Conservation (phyloP, 352 stramenopile genomes). For the Phytophthora pinifolia region DNA sequence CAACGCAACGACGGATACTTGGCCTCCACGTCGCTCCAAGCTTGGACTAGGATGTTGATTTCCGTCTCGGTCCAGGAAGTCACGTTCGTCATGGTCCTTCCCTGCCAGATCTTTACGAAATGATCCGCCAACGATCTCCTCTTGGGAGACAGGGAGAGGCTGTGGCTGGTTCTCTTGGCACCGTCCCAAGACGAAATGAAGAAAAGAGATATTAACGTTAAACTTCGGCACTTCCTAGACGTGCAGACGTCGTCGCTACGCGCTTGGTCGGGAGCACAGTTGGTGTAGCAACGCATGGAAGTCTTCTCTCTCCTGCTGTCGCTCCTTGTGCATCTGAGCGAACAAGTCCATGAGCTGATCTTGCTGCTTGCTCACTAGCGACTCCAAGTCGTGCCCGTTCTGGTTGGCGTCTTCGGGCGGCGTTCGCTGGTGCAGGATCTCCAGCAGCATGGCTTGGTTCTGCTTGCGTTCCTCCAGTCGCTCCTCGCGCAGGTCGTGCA, state of each 20-base stretch:
- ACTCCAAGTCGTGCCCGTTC: conserved; percentile 28
- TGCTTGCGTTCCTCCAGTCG: conserved; percentile 36
- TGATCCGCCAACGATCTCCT: not conserved
- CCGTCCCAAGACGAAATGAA: not conserved
- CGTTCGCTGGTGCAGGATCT: conserved; percentile 32
- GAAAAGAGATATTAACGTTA: conserved; percentile 5
- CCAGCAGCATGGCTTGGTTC: conserved; percentile 36
- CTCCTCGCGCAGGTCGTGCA: conserved; percentile 34
- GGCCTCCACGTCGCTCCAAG: conserved; percentile 25
- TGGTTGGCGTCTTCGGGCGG: conserved; percentile 22
- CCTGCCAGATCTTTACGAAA: no score
- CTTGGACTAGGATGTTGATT: conserved; percentile 18
- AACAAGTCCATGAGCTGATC: conserved; percentile 44
- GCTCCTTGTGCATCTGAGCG: conserved; percentile 37
- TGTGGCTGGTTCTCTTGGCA: not conserved
- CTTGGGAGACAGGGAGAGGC: no score
- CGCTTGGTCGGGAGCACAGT: conserved; percentile 14
- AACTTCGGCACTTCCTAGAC: not conserved
- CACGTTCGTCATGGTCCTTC: conserved; percentile 9
- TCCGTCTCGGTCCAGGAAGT: conserved; percentile 24
- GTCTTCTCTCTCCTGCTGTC: conserved; percentile 39
- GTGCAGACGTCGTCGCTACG: conserved; percentile 13
- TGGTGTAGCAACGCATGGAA: conserved; percentile 31
- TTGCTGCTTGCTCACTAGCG: conserved; percentile 34
- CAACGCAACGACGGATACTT: conserved; percentile 15